Percentiles rank a stretch among this genome's conserved stretches.
Evolutionary conservation across 225 moss, liverwort and hornwort species (phyloP).

Genomic region (Straminergon stramineum): DNA sequence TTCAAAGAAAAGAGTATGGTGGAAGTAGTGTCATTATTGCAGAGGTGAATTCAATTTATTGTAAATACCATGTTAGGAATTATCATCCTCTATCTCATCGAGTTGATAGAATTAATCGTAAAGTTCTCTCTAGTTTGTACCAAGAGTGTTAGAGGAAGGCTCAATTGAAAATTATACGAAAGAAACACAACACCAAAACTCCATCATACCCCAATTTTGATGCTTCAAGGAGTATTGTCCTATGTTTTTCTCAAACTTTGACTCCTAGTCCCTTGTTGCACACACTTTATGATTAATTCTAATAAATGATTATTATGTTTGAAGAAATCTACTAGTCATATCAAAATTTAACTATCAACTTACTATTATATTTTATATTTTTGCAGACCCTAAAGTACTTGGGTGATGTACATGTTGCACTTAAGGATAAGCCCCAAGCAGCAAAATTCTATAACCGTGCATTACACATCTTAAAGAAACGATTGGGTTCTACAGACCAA

Average conservation of each 20-base stretch:
- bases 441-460: constrained; percentile 30
- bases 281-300: background rate
- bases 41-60: constrained; percentile 21
- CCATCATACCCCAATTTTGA: rapidly evolving
- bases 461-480: constrained; percentile 19
- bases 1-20: constrained; percentile 67
- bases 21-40: constrained; percentile 65
- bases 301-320: background rate
- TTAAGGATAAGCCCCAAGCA: constrained; percentile 21
- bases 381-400: constrained; percentile 42
- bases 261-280: rapidly evolving
- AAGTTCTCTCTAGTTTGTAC: rapidly evolving
- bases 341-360: background rate
- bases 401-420: constrained; percentile 39
- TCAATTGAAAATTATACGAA: rapidly evolving
- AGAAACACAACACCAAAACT: no score
- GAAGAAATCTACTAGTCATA: background rate
- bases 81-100: background rate
- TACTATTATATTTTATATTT: background rate
- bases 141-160: rapidly evolving
- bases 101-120: background rate
- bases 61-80: background rate
- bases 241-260: rapidly evolving
- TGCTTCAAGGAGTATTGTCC: background rate
- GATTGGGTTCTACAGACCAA: constrained; percentile 15